Conservation (phyloP, 2,329 filamentous ascomycete species). For the Erysiphe pulchra region DNA sequence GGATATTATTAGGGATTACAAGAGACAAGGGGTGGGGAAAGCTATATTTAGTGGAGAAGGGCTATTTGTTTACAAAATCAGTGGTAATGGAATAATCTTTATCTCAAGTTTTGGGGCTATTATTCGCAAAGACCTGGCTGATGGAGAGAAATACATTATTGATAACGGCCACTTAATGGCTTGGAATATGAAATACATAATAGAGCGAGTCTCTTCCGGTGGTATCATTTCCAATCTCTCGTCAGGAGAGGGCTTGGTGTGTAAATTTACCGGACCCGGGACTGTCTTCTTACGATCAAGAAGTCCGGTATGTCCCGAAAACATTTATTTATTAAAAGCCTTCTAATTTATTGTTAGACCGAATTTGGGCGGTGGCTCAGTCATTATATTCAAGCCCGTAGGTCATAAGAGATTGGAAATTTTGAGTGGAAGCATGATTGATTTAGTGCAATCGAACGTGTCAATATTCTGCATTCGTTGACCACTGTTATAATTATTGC, state of each 20-base stretch:
- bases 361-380: too few species aligned
- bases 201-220: constrained; percentile 61
- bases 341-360: too few species aligned
- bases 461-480: too few species aligned
- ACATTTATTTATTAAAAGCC: too few species aligned
- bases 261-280: constrained; percentile 79
- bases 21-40: constrained; percentile 65
- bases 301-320: constrained; percentile 34
- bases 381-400: too few species aligned
- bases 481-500: too few species aligned
- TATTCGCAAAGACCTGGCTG: constrained; percentile 68
- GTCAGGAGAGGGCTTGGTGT: constrained; percentile 70
- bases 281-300: constrained; percentile 83
- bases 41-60: constrained; percentile 89
- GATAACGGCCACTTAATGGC: constrained; percentile 86
- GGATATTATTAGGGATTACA: constrained; percentile 64
- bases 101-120: constrained; percentile 86
- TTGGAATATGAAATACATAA: constrained; percentile 86
- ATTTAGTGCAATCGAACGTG: too few species aligned
- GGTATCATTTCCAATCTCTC: constrained; percentile 75
- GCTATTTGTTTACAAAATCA: constrained; percentile 69
- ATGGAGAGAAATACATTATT: constrained; percentile 70
- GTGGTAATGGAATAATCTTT: constrained; percentile 62
- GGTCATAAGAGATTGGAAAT: too few species aligned
- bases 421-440: too few species aligned